Evolutionary conservation across 78 protist species (phyloP), one percentile per base, ranked within the genome.

Genomic region (Tieghemostelium lacteum): DNA sequence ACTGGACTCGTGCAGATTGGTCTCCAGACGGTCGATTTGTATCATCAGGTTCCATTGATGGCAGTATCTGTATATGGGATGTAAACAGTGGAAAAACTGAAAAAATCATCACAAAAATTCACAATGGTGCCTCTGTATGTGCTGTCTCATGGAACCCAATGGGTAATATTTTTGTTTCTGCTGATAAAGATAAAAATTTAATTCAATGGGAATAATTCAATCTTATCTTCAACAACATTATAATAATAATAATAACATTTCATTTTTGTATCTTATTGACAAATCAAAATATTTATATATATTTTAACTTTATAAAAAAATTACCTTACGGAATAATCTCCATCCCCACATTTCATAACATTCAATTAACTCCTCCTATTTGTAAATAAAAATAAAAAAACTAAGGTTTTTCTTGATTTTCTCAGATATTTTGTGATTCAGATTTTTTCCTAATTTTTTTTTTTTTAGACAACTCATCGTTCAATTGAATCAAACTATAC

Each of bases 21-120:
- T 60, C 78, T 20, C 95, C 95, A 16, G 95, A 93, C n/a, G 93
- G 93, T 22, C 28, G 37, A 45, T 93, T 63, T 61, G 62, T 93
- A 36, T 63, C 76, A 2, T 63, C 95, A 0, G 94, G 95, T n/a
- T 60, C 86, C 3, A 65, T 58, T 22, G 92, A 93, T 83, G 97
- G 97, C 8, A 24, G 62, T 16, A 64, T 95, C 29, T 93, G 72
- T 55, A 66, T 95, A 16, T 95, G 97, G 97, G 92, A 92, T 64
- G 62, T 92, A 36, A 1, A 10, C 10, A 67, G 89, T 10, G 71
- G 65, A 28, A 93, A 87, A 57, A 67, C 88, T 31, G 69, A 54
- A 28, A 67, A 66, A 40, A 61, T 80, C 5, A 19, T 80, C 3
- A 34, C 88, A 7, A 80, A 77, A 67, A 69, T 80, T 52, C 88